Evolutionary conservation across 306 rosid species (phyloP).

Genomic region (Cicer judaicum): DNA sequence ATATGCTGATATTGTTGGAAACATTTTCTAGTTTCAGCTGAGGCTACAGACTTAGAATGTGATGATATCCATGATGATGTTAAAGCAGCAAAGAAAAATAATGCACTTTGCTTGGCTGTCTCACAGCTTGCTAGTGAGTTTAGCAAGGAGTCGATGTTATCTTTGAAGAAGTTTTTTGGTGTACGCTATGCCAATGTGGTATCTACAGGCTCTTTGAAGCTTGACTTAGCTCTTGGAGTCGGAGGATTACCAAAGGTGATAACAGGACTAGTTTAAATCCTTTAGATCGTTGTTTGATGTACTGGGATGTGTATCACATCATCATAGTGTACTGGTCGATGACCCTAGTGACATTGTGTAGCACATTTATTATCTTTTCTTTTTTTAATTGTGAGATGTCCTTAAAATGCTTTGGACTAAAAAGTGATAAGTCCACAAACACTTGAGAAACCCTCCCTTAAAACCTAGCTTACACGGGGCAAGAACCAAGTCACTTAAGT

Average conservation of each 20-base stretch:
- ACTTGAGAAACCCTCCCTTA: too few species aligned
- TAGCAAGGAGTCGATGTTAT: constrained; percentile 67
- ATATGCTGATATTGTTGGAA: constrained; percentile 16
- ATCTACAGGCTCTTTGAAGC: constrained; percentile 83
- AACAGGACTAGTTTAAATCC: not conserved
- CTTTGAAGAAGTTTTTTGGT: constrained; percentile 61
- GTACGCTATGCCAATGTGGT: constrained; percentile 61
- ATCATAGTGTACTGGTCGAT: constrained; percentile 27
- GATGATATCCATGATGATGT: constrained; percentile 60
- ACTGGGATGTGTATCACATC: constrained; percentile 22
- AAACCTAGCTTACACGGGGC: too few species aligned
- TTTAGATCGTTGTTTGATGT: constrained; percentile 7
- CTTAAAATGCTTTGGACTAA: too few species aligned
- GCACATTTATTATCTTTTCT: not conserved
- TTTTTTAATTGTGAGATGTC: too few species aligned
- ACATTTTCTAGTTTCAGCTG: constrained; percentile 45
- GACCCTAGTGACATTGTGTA: constrained; percentile 12
- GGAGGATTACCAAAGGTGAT: constrained; percentile 89
- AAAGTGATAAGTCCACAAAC: too few species aligned
- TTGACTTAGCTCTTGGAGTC: constrained; percentile 82
- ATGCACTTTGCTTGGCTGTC: constrained; percentile 67
- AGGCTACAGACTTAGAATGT: constrained; percentile 61
- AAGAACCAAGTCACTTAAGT: too few species aligned
- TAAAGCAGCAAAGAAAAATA: constrained; percentile 64
- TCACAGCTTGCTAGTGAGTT: constrained; percentile 70